Percentiles rank a stretch among this genome's conserved stretches.
phyloP scores from a whole-genome alignment of 768 basidiomycete genomes.

The Amanita exitialis region DNA sequence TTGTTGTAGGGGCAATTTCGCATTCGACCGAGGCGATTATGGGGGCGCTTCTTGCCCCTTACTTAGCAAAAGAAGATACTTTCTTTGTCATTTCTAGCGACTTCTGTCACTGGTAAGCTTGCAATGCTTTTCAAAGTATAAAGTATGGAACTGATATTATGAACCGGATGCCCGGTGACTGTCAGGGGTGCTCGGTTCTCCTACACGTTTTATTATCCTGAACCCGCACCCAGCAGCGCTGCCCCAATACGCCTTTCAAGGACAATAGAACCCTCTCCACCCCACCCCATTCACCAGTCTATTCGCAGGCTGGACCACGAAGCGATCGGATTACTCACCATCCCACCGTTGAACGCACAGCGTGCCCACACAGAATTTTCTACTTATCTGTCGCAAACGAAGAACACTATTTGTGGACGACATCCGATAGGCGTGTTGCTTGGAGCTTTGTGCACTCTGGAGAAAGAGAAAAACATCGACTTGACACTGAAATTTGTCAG shows the following conservation, averaged over 20 bases:
- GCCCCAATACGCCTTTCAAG: constrained; percentile 43
- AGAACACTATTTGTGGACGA: constrained; percentile 96
- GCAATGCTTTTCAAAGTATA: background rate
- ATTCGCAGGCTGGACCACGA: constrained; percentile 82
- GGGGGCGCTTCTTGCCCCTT: constrained; percentile 70
- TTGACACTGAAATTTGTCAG: constrained; percentile 68
- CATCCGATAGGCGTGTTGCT: constrained; percentile 93
- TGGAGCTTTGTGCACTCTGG: constrained; percentile 58
- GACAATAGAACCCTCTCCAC: constrained; percentile 24
- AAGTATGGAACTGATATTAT: too few relatives aligned
- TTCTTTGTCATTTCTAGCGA: constrained; percentile 90
- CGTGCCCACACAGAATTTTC: constrained; percentile 55
- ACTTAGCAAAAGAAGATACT: constrained; percentile 68
- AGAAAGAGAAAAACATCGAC: constrained; percentile 24
- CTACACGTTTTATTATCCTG: constrained; percentile 82
- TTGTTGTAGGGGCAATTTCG: constrained; percentile 77
- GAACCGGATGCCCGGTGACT: background rate
- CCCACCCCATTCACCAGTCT: constrained; percentile 71
- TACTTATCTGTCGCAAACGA: constrained; percentile 58
- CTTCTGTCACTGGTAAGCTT: constrained; percentile 90
- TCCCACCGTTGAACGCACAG: constrained; percentile 41
- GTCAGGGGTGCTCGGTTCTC: constrained; percentile 75
- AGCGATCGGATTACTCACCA: constrained; percentile 64
- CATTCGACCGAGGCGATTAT: constrained; percentile 48
- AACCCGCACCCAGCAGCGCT: constrained; percentile 35